Evolutionary conservation across 2,329 filamentous ascomycete species (phyloP).

Genomic region (Pseudodiploospora longispora): DNA sequence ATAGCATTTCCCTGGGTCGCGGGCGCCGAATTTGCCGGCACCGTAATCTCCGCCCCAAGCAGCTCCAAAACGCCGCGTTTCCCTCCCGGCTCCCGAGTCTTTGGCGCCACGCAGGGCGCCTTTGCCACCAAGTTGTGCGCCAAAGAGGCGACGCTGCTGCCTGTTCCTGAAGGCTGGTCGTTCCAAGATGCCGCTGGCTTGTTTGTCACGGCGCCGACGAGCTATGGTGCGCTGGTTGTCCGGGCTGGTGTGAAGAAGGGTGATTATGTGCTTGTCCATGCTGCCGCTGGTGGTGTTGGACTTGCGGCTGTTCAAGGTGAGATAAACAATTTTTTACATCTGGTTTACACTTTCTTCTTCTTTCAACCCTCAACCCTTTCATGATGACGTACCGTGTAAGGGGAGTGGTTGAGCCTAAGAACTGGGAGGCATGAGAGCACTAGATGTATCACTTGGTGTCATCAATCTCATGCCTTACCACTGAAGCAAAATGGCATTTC

Average conservation of each 20-base stretch:
- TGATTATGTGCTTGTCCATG: conserved; percentile 84
- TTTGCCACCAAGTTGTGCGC: conserved; percentile 72
- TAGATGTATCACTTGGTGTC: no score
- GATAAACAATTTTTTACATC: conserved; percentile 3
- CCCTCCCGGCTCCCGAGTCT: conserved; percentile 73
- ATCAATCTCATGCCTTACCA: no score
- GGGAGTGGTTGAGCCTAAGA: no score
- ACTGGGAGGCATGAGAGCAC: no score
- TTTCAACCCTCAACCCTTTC: not conserved
- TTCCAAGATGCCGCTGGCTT: conserved; percentile 80
- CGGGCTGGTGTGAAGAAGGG: conserved; percentile 70
- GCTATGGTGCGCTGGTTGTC: conserved; percentile 73
- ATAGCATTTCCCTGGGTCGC: conserved; percentile 75
- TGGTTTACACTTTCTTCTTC: not conserved
- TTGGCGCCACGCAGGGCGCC: conserved; percentile 78
- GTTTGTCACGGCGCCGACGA: conserved; percentile 87
- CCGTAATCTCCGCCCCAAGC: conserved; percentile 59
- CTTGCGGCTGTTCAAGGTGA: conserved; percentile 75
- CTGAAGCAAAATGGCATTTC: no score
- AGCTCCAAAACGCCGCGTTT: conserved; percentile 44
- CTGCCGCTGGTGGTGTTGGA: conserved; percentile 85
- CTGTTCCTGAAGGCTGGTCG: conserved; percentile 73
- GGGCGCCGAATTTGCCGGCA: conserved; percentile 80
- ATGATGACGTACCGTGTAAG: no score
- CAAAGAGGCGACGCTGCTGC: conserved; percentile 57